Evolutionary conservation across 495 filamentous ascomycete genomes (phyloP).

Genomic region (Neurospora intermedia): DNA sequence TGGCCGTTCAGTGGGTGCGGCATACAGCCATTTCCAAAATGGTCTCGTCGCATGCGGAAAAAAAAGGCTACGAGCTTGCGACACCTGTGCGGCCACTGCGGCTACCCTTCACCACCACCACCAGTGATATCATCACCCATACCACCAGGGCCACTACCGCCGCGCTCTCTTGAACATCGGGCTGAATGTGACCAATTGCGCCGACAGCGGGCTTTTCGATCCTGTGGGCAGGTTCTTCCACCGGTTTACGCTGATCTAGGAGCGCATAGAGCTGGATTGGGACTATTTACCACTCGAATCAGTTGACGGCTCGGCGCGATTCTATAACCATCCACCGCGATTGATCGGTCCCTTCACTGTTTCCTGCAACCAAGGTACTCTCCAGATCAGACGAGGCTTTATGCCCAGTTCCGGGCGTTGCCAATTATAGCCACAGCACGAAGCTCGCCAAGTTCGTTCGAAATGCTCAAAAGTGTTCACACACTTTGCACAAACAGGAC

Average conservation of each 20-base stretch:
- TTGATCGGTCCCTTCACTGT: not conserved
- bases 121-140: not conserved
- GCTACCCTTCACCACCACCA: not conserved
- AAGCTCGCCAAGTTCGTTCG: not conserved
- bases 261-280: not conserved
- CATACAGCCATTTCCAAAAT: not conserved
- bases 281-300: not conserved
- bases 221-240: not conserved
- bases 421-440: not conserved
- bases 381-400: not conserved
- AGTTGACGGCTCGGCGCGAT: not conserved
- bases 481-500: not conserved
- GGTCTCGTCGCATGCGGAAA: not conserved
- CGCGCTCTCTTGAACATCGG: not conserved
- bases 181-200: not conserved
- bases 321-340: not conserved
- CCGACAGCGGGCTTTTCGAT: not conserved
- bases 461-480: not conserved
- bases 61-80: not conserved
- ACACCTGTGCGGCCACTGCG: not conserved
- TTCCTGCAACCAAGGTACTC: not conserved
- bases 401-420: not conserved
- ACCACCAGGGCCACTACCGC: not conserved
- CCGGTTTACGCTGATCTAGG: not conserved
- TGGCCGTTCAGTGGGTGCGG: not conserved